A percentile compares a stretch with the other conserved stretches of the same genome.
phyloP scores from a whole-genome alignment of 164 flowering plant species.

The grape (Vitis vinifera) region DNA sequence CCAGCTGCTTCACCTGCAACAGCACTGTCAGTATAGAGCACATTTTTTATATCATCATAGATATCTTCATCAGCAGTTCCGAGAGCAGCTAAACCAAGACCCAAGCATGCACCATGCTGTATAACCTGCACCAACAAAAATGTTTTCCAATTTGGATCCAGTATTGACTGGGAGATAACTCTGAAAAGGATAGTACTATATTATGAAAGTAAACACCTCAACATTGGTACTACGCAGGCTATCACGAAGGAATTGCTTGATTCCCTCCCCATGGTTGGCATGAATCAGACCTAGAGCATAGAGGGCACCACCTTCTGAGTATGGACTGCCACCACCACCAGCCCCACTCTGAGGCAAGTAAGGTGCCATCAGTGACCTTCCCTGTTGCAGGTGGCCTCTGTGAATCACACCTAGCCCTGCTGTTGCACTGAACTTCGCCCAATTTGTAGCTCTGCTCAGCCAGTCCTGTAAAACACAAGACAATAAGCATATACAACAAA shows the following conservation, averaged over 20 bases:
- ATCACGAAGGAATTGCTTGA: conserved; percentile 86
- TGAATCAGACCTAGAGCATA: conserved; percentile 92
- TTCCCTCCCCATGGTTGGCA: conserved; percentile 97
- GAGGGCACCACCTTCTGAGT: conserved; percentile 94
- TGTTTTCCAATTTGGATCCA: neutral
- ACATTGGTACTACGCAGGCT: conserved; percentile 80
- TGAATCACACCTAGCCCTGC: conserved; percentile 95
- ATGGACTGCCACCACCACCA: conserved; percentile 90
- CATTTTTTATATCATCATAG: conserved; percentile 83
- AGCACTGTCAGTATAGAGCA: conserved; percentile 87
- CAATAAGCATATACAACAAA: neutral
- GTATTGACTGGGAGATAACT: neutral
- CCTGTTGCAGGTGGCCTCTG: conserved; percentile 89
- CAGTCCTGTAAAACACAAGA: conserved; percentile 53
- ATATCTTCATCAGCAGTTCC: conserved; percentile 94
- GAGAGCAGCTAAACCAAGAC: conserved; percentile 88
- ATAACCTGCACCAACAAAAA: conserved; percentile 59
- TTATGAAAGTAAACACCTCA: conserved; percentile 47
- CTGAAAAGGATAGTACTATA: neutral
- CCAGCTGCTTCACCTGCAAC: conserved; percentile 99
- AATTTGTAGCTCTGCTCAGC: conserved; percentile 92
- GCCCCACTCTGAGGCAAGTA: conserved; percentile 89
- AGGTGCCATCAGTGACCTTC: conserved; percentile 92
- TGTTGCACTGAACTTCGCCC: conserved; percentile 97
- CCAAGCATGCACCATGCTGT: conserved; percentile 94